Evolutionary conservation across 352 stramenopile genomes (phyloP).

Genomic region (Phytopythium montanum): DNA sequence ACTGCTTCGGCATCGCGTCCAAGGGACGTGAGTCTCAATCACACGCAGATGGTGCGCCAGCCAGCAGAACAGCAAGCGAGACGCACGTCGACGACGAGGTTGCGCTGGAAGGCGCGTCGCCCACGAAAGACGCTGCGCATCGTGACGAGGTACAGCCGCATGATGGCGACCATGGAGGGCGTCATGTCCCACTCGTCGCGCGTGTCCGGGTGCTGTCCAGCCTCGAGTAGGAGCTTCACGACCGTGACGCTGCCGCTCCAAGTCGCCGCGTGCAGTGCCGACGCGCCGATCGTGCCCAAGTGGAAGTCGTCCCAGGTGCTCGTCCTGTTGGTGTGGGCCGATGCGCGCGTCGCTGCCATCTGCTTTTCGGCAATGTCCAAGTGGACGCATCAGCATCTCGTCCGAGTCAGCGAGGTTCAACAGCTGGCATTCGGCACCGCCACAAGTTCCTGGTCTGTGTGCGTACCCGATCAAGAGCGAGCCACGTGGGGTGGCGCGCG

Average conservation of each 20-base stretch:
- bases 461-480: slow-evolving; percentile 20
- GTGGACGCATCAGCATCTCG: neutral
- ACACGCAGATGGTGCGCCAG: neutral
- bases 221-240: slow-evolving; percentile 18
- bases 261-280: slow-evolving; percentile 19
- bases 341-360: neutral
- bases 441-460: neutral
- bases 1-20: slow-evolving; percentile 6
- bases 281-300: slow-evolving; percentile 18
- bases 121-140: slow-evolving; percentile 22
- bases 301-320: slow-evolving; percentile 21
- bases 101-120: slow-evolving; percentile 12
- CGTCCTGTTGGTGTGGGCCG: neutral
- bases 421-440: neutral
- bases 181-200: slow-evolving; percentile 17
- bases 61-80: neutral
- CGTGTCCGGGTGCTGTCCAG: slow-evolving; percentile 14
- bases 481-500: slow-evolving; percentile 13
- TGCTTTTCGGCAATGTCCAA: neutral
- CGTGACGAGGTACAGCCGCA: slow-evolving; percentile 19
- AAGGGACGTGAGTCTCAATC: neutral
- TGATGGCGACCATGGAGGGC: slow-evolving; percentile 22
- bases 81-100: slow-evolving; percentile 21
- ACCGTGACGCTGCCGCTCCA: slow-evolving; percentile 17
- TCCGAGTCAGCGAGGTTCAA: neutral